Conservation (phyloP, 2,329 filamentous ascomycete genomes). For the Colletotrichum sp. region DNA sequence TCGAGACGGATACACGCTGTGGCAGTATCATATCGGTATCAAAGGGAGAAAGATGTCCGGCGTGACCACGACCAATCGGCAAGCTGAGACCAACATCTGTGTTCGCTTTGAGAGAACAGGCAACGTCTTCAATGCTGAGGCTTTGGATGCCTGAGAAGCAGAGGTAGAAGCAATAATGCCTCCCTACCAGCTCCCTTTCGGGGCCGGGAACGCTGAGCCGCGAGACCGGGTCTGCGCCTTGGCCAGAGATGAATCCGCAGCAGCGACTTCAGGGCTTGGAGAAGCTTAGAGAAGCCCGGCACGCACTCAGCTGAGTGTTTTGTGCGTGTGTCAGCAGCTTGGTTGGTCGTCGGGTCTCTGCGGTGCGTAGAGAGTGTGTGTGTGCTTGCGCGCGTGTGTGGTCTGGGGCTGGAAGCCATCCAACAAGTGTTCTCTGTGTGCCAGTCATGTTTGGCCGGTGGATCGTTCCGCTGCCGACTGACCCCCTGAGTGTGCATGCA, state of each 20-base stretch:
- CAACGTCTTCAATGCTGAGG: not conserved
- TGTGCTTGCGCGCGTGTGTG: not conserved
- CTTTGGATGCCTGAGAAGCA: not conserved
- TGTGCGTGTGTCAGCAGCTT: not conserved
- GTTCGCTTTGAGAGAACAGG: not conserved
- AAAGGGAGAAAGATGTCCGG: not conserved
- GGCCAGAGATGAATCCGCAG: not conserved
- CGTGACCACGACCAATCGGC: not conserved
- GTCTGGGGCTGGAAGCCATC: not conserved
- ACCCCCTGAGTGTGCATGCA: not conserved
- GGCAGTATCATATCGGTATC: not conserved
- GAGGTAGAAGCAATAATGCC: not conserved
- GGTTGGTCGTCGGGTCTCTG: not conserved
- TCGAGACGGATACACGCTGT: not conserved
- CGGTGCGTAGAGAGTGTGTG: not conserved
- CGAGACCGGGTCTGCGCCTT: not conserved
- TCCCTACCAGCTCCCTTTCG: not conserved
- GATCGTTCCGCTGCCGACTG: not conserved
- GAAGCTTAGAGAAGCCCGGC: not conserved
- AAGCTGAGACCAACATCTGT: not conserved
- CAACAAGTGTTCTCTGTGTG: not conserved
- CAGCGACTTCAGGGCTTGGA: not conserved
- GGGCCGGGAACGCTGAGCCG: not conserved
- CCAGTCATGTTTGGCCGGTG: constrained; percentile 4
- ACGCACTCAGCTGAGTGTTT: not conserved